Percentiles rank a stretch among this genome's conserved stretches.
Evolutionary conservation across 2,329 filamentous ascomycete species (phyloP).

Genomic region (Aciculosporium take): DNA sequence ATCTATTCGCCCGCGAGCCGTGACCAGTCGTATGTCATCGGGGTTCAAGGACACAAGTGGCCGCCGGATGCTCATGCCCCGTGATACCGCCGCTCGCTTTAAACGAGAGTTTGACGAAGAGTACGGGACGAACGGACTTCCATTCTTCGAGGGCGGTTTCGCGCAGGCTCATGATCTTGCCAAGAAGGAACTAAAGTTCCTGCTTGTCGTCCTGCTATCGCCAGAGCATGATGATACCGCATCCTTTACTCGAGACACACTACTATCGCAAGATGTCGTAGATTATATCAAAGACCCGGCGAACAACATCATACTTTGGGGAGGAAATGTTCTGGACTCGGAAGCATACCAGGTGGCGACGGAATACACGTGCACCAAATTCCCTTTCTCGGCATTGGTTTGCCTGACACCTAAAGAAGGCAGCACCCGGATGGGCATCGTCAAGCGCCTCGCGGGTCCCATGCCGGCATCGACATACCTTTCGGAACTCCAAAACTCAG

Average conservation of each 20-base stretch:
- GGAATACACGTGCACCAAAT: constrained; percentile 79
- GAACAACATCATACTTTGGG: constrained; percentile 81
- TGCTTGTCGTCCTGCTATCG: constrained; percentile 77
- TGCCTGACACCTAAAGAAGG: constrained; percentile 78
- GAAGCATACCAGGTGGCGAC: constrained; percentile 90
- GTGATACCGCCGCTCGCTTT: constrained; percentile 79
- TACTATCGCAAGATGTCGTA: constrained; percentile 61
- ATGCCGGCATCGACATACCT: constrained; percentile 58
- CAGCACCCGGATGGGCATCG: constrained; percentile 77
- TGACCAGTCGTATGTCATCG: constrained; percentile 37
- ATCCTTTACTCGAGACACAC: constrained; percentile 66
- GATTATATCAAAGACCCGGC: constrained; percentile 58
- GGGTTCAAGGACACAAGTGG: constrained; percentile 49
- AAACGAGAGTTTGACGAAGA: constrained; percentile 91
- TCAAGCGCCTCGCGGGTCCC: constrained; percentile 63
- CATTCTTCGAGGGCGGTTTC: constrained; percentile 79
- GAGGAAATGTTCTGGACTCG: constrained; percentile 79
- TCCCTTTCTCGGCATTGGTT: constrained; percentile 75
- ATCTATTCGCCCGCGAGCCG: constrained; percentile 37
- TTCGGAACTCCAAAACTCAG: constrained; percentile 57
- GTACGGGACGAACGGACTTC: constrained; percentile 57
- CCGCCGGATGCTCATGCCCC: constrained; percentile 63
- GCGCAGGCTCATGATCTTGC: constrained; percentile 82
- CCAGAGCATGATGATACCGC: constrained; percentile 90
- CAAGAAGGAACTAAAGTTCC: constrained; percentile 80